Base-by-base conservation (phyloP, 1,284 basidiomycete genomes). In the Cryptococcus sp. region DNA sequence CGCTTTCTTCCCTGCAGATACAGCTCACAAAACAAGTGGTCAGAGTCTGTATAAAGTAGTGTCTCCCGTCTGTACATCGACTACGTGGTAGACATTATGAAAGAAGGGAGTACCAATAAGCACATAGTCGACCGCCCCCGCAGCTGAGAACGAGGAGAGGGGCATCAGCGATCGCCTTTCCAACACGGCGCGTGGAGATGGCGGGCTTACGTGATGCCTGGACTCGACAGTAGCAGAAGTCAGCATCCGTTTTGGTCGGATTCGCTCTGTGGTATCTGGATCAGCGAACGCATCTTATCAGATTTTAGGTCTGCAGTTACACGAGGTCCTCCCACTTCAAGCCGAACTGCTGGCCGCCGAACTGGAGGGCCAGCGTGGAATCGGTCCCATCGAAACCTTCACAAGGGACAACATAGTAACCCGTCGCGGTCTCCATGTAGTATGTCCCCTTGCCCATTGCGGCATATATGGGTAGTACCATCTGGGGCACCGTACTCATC, bases 41-140 rank as follows among this genome's bases (percentile, higher is more conserved):
- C n/a, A n/a, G n/a, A 61, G 28, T 3, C 59, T 55, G 28, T 61
- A 61, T 13, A 61, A 15, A 12, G 59, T 57, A 15, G 54, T 46
- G 33, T 52, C 44, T 3, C 59, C 59, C 21, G 52, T 52, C 28
- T 53, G 50, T 5, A 39, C 44, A 28, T 53, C 52, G 50, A 61
- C 38, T 4, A 55, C 55, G 33, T 61, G 59, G 35, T 61, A 61
- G 18, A 55, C 49, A 38, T 57, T 61, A 28, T 52, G 55, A 5
- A 61, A 48, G 50, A 61, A 61, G 6, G 38, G 40, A 6, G 48
- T 45, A 2, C 59, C 59, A 1, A 61, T 39, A 28, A 61, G 42
- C 5, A 57, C 11, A 33, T 48, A 50, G 48, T 56, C 43, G 9
- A 40, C 38, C n/a, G 44, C 44, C 15, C 35, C 45, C 39, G 52